Percentiles rank a stretch among this genome's conserved stretches.
These are phyloP conservation scores for Kodamaea derodonti DNA, from an alignment of 1,139 yeast genomes.

Conservation along the genomic window DNA sequence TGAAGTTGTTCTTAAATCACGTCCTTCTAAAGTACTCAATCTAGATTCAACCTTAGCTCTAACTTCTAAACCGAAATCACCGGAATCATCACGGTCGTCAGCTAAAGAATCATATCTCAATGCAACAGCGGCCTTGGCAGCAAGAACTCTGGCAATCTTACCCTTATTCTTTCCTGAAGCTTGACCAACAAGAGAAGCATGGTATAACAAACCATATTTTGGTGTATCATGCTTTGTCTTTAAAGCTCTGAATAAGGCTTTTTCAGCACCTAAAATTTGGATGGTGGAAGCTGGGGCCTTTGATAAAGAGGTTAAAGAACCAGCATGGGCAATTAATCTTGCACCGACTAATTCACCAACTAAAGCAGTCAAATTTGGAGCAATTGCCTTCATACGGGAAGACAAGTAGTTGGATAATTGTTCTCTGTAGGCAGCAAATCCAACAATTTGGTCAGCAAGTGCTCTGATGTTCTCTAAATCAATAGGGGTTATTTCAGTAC, in stretches of 20 bases:
- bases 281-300: constrained; percentile 99
- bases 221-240: constrained; percentile 99
- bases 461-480: constrained; percentile 84
- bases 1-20: constrained; percentile 80
- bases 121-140: constrained; percentile 97
- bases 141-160: constrained; percentile 96
- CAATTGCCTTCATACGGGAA: constrained; percentile 96
- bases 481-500: constrained; percentile 89
- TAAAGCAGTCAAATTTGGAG: constrained; percentile 92
- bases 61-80: constrained; percentile 88
- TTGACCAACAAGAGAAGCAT: constrained; percentile 95
- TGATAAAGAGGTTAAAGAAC: constrained; percentile 88
- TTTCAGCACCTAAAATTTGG: constrained; percentile 98
- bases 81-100: constrained; percentile 94
- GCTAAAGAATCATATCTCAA: constrained; percentile 95
- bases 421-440: constrained; percentile 91
- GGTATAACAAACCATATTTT: constrained; percentile 94
- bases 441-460: constrained; percentile 92
- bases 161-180: constrained; percentile 98
- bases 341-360: constrained; percentile 99
- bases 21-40: constrained; percentile 93
- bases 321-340: constrained; percentile 95
- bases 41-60: constrained; percentile 94
- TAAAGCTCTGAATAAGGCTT: constrained; percentile 96
- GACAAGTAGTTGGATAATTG: constrained; percentile 83